Conservation (phyloP, 441 rosid species). For the Syzygium malaccense region DNA sequence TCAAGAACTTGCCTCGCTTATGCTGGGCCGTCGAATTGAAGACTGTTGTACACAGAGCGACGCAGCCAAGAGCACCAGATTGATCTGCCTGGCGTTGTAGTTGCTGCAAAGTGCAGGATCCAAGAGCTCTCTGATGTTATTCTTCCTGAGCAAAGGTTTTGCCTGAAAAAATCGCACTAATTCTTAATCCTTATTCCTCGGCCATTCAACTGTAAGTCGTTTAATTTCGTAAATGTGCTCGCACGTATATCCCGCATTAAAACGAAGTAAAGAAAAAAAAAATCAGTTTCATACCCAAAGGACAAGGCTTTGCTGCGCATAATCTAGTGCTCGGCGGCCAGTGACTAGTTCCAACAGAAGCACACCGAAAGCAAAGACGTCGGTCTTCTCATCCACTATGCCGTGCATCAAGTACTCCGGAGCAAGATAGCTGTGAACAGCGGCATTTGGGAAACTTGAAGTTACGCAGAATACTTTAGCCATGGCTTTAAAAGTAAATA, state of each 20-base stretch:
- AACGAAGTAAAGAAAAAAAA: neutral
- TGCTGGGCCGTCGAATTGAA: constrained; percentile 56
- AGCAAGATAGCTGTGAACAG: constrained; percentile 9
- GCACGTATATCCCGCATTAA: neutral
- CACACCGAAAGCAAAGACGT: constrained; percentile 12
- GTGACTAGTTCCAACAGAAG: constrained; percentile 13
- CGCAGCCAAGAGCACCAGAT: constrained; percentile 58
- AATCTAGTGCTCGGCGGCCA: constrained; percentile 15
- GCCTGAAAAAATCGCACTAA: neutral
- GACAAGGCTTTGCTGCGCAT: constrained; percentile 12
- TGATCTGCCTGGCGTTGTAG: constrained; percentile 42
- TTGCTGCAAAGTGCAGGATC: constrained; percentile 52
- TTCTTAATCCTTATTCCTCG: neutral
- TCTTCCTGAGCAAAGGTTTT: constrained; percentile 30
- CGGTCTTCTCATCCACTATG: constrained; percentile 16
- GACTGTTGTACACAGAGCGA: constrained; percentile 63
- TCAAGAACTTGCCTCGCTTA: constrained; percentile 10
- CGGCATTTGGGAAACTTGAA: neutral
- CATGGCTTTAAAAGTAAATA: neutral
- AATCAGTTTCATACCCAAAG: neutral
- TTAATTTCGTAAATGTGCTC: neutral
- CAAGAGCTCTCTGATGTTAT: constrained; percentile 49
- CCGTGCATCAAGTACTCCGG: constrained; percentile 19
- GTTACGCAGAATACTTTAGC: neutral
- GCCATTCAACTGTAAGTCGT: neutral